phyloP scores from a whole-genome alignment of 2,329 filamentous ascomycete genomes.

The Monosporascus sp. region DNA sequence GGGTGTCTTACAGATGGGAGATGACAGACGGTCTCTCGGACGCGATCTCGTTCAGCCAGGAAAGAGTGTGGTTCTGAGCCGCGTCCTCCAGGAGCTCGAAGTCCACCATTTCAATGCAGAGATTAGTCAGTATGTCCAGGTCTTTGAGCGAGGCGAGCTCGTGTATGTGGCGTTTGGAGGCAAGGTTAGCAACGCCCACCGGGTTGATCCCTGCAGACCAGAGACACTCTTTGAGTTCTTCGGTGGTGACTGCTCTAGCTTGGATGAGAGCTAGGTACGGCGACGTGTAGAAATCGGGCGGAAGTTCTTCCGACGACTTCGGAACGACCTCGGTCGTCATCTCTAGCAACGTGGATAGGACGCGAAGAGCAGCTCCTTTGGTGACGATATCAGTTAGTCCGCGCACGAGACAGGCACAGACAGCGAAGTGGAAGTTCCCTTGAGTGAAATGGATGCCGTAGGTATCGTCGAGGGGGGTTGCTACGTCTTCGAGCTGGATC shows the following conservation, averaged over 20 bases:
- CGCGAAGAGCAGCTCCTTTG: slow-evolving; percentile 51
- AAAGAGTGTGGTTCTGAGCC: slow-evolving; percentile 52
- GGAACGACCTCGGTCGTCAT: slow-evolving; percentile 35
- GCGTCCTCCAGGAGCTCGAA: slow-evolving; percentile 60
- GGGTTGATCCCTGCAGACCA: slow-evolving; percentile 54
- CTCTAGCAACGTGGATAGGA: slow-evolving; percentile 57
- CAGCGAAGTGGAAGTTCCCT: slow-evolving; percentile 62
- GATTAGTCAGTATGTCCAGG: slow-evolving; percentile 56
- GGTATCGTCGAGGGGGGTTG: slow-evolving; percentile 55
- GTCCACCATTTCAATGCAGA: slow-evolving; percentile 59
- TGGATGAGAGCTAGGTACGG: slow-evolving; percentile 58
- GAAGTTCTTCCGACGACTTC: slow-evolving; percentile 26
- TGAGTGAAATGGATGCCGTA: slow-evolving; percentile 60
- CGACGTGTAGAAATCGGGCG: slow-evolving; percentile 33
- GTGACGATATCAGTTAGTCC: slow-evolving; percentile 60
- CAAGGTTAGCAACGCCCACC: slow-evolving; percentile 33
- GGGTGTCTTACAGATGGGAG: slow-evolving; percentile 45
- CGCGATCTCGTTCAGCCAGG: slow-evolving; percentile 56
- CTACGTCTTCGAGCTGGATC: slow-evolving; percentile 54
- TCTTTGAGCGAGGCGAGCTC: slow-evolving; percentile 47
- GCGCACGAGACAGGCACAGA: slow-evolving; percentile 58
- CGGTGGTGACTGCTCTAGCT: slow-evolving; percentile 47
- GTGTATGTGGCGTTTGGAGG: slow-evolving; percentile 35
- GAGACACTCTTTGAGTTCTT: slow-evolving; percentile 58
- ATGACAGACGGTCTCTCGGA: slow-evolving; percentile 49